Percentiles rank a stretch among this genome's conserved stretches.
Evolutionary conservation across 2,329 filamentous ascomycete species (phyloP).

Genomic region (Alternaria sp.): DNA sequence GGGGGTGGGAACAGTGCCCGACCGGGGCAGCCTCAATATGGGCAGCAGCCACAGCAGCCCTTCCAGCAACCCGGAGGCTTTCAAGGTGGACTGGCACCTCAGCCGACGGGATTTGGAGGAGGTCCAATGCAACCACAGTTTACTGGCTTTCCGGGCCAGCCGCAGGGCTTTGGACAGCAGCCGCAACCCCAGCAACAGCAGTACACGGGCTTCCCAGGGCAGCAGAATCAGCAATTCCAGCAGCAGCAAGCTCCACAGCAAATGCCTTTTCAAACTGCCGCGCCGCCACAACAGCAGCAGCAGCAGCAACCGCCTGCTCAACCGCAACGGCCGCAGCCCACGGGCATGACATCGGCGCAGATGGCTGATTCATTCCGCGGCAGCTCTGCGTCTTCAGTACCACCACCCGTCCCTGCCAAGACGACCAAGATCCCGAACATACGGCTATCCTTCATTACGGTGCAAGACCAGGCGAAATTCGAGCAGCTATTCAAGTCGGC

Average conservation of each 20-base stretch:
- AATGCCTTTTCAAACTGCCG: conserved; percentile 51
- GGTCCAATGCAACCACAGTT: conserved; percentile 61
- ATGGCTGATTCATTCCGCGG: conserved; percentile 70
- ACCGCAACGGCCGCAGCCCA: conserved; percentile 62
- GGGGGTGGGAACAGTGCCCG: conserved; percentile 80
- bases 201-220: conserved; percentile 60
- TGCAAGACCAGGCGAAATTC: conserved; percentile 93
- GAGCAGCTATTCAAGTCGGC: conserved; percentile 98
- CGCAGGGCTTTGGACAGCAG: conserved; percentile 58
- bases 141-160: conserved; percentile 59
- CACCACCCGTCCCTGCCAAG: conserved; percentile 70
- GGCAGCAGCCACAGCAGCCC: conserved; percentile 57
- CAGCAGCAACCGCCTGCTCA: conserved; percentile 62
- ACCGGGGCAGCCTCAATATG: conserved; percentile 64
- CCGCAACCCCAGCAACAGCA: conserved; percentile 55
- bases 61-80: conserved; percentile 66
- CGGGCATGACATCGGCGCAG: conserved; percentile 69
- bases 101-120: conserved; percentile 63
- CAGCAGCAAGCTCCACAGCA: conserved; percentile 64
- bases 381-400: conserved; percentile 51
- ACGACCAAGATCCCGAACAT: conserved; percentile 89
- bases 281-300: conserved; percentile 67
- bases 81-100: conserved; percentile 55
- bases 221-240: conserved; percentile 55
- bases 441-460: conserved; percentile 93